Base-by-base conservation (phyloP, 1,139 yeast genomes). In the Kodamaea ohmeri region DNA sequence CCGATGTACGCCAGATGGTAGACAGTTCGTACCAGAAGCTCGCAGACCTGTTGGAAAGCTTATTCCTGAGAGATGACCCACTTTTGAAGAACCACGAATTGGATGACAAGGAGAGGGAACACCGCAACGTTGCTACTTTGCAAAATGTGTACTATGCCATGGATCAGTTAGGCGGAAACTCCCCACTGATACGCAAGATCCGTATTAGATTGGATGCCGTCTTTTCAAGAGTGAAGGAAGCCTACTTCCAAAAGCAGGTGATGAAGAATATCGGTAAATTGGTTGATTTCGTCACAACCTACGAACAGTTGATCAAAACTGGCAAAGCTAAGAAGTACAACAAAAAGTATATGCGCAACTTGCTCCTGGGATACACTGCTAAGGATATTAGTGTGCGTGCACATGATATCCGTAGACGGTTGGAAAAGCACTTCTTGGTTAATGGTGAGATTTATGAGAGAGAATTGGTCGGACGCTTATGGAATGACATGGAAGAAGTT, bases 241-340 rank as follows among this genome's bases (percentile, higher is more conserved):
- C 50, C 9, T 70, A 70, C 45, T 67, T 83, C 47, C 71, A 71
- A 48, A 73, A 73, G 40, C 73, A 79, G 18, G 46, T 71, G 27
- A 55, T 52, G 32, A 65, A 66, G 41, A 58, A 60, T 37, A 52
- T 86, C 55, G 94, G 88, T 4, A 83, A 79, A 53, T 60, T 85
- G 40, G 65, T 75, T 25, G 80, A 79, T 21, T 83, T 85, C 55
- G 76, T 88, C 4, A 73, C 73, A 33, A 87, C 81, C 32, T 78
- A 83, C 35, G 83, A 81, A 39, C 70, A 75, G 2, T 58, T 80
- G 18, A 56, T 70, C 4, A 73, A 68, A 32, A 60, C 61, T 31
- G 71, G 82, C 1, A 74, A 71, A 46, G 78, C 83, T 45, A 83
- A 81, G 48, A 80, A 83, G 18, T 82, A 79, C 48, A 80, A 78